A percentile compares a stretch with the other conserved stretches of the same genome.
phyloP scores from a whole-genome alignment of 257 asterid species.

The Nicotiana obtusifolia region DNA sequence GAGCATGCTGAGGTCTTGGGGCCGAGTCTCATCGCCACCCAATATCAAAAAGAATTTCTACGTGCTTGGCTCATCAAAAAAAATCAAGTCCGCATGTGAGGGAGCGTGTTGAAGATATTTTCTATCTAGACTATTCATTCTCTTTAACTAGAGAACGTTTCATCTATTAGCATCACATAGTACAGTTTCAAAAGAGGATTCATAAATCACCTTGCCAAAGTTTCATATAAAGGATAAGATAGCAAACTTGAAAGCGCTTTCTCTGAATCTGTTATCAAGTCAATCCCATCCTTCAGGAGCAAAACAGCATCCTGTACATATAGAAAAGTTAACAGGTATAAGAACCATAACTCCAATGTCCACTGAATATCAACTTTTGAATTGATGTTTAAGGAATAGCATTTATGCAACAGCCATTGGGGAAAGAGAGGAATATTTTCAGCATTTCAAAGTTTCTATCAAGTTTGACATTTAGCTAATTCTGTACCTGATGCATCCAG shows the following conservation, averaged over 20 bases:
- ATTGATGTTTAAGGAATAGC: neutral
- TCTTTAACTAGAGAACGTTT: neutral
- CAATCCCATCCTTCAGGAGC: conserved; percentile 89
- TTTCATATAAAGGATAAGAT: conserved; percentile 64
- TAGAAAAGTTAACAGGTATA: conserved; percentile 4
- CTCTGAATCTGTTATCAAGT: conserved; percentile 78
- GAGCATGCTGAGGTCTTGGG: too few species aligned
- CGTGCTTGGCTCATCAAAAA: too few species aligned
- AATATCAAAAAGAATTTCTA: too few species aligned
- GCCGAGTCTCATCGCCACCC: too few species aligned
- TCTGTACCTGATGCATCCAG: neutral
- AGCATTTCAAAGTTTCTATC: neutral
- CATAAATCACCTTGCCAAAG: conserved; percentile 59
- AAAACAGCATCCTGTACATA: conserved; percentile 67
- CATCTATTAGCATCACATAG: neutral
- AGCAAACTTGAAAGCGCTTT: conserved; percentile 53
- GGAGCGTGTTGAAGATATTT: too few species aligned
- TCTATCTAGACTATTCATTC: neutral
- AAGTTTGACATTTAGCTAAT: neutral
- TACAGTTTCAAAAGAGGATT: neutral
- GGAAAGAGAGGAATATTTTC: neutral
- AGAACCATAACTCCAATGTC: conserved; percentile 7
- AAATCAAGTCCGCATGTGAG: too few species aligned
- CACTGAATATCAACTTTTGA: neutral
- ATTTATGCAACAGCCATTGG: neutral